These are phyloP conservation scores for Xylaria flabelliformis DNA, from an alignment of 495 filamentous ascomycete genomes.

Conservation along the genomic window DNA sequence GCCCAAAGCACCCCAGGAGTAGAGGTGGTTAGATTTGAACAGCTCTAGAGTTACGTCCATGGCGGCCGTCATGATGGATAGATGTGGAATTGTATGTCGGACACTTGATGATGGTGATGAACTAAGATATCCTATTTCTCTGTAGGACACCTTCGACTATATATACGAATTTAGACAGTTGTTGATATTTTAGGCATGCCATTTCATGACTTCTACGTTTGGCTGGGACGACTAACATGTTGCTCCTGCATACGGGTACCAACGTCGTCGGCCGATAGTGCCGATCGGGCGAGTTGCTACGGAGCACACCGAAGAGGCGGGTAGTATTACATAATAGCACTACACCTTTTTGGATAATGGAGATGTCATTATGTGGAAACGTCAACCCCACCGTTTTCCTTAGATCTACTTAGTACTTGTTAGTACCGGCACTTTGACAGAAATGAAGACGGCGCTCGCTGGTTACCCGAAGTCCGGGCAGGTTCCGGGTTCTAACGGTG, in stretches of 20 bases:
- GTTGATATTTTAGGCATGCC: neutral
- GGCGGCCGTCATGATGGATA: neutral
- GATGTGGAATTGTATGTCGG: neutral
- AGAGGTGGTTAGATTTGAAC: conserved; percentile 8
- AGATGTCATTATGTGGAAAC: neutral
- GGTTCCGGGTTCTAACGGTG: neutral
- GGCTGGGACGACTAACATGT: neutral
- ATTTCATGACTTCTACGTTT: neutral
- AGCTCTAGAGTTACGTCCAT: conserved; percentile 9
- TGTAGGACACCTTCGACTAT: neutral
- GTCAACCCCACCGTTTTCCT: neutral
- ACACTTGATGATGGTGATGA: neutral
- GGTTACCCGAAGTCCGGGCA: conserved; percentile 11
- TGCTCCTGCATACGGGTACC: neutral
- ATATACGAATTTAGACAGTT: neutral
- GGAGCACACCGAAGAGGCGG: neutral
- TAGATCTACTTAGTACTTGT: neutral
- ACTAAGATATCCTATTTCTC: neutral
- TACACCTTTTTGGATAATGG: neutral
- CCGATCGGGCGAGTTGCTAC: neutral
- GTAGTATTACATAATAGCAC: neutral
- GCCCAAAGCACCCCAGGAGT: conserved; percentile 13
- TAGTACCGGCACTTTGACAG: neutral
- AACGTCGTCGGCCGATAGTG: conserved; percentile 7
- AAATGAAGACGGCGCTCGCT: neutral